phyloP scores from a whole-genome alignment of 495 filamentous ascomycete genomes.

The Penicillium goetzii region DNA sequence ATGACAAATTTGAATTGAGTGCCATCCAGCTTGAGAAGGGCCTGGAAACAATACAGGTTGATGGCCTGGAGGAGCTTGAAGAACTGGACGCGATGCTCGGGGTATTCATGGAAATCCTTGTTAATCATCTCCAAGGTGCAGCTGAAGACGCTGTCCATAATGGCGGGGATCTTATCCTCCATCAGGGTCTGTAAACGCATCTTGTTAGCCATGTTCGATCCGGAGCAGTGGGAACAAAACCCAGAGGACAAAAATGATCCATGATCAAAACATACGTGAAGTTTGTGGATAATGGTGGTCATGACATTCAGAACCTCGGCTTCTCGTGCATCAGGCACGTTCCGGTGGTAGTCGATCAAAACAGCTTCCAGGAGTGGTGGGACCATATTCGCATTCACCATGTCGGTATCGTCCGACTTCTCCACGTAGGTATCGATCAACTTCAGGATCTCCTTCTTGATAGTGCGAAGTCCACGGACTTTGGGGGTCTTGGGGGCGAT shows the following conservation, averaged over 20 bases:
- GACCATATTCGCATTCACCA: conserved; percentile 89
- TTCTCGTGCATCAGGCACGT: conserved; percentile 94
- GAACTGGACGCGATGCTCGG: conserved; percentile 96
- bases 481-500: conserved; percentile 98
- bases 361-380: conserved; percentile 97
- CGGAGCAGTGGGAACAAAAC: not conserved
- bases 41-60: conserved; percentile 94
- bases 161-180: conserved; percentile 95
- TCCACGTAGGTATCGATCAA: conserved; percentile 97
- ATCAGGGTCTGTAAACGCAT: conserved; percentile 68
- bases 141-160: conserved; percentile 99
- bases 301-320: conserved; percentile 96
- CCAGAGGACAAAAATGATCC: not conserved
- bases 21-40: conserved; percentile 88
- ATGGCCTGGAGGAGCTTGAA: conserved; percentile 95
- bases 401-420: conserved; percentile 93
- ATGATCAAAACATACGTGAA: conserved; percentile 72
- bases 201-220: not conserved
- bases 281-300: conserved; percentile 94
- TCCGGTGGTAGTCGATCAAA: conserved; percentile 92
- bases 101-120: conserved; percentile 99
- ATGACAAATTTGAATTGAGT: conserved; percentile 99
- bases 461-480: conserved; percentile 91
- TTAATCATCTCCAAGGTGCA: conserved; percentile 99
- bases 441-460: conserved; percentile 99